Evolutionary conservation across 2,329 filamentous ascomycete species (phyloP), one percentile per base, ranked within the genome.

Genomic region (Dactylellina leptospora): DNA sequence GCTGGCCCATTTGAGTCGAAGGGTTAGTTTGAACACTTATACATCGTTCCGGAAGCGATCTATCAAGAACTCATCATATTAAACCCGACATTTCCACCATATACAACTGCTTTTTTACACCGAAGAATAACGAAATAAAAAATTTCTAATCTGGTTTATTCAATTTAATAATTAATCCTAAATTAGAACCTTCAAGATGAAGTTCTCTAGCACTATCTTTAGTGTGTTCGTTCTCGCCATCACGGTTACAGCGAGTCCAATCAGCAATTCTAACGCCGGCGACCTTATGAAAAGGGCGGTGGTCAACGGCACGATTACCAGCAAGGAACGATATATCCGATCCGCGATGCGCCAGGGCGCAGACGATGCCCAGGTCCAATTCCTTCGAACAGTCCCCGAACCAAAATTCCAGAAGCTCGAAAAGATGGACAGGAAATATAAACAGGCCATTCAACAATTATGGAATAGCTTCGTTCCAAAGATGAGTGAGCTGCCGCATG

Each of bases 301-400:
- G 8, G 4, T 3, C 13, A 20, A 16, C 6, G 33, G 4, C 3
- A 20, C 22, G 3, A 48, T 51, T 2, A 18, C 47, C 3, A 30
- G 11, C n/a, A 51, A 51, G 16, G 47, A 51, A 20, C 30, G 13
- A 10, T 51, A 51, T n/a, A 51, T 51, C 25, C 25, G 27, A 11
- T n/a, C 11, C 5, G 47, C 47, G 10, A 16, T 23, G n/a, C 47
- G 47, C 9, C 2, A 20, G 8, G 47, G 47, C 23, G 47, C 25
- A 4, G 11, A 51, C 13, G 47, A 51, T 23, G n/a, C 30, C 8
- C 25, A 51, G 27, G 27, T 51, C 11, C 18, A 28, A 10, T 51
- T 51, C 47, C 22, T 51, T 3, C 25, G n/a, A 6, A 33, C 6
- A 2, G 23, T 51, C 9, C 25, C 25, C 4, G 47, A 51, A 1